Base-by-base conservation (phyloP, 495 filamentous ascomycete species). In the Lindgomyces ingoldianus region DNA sequence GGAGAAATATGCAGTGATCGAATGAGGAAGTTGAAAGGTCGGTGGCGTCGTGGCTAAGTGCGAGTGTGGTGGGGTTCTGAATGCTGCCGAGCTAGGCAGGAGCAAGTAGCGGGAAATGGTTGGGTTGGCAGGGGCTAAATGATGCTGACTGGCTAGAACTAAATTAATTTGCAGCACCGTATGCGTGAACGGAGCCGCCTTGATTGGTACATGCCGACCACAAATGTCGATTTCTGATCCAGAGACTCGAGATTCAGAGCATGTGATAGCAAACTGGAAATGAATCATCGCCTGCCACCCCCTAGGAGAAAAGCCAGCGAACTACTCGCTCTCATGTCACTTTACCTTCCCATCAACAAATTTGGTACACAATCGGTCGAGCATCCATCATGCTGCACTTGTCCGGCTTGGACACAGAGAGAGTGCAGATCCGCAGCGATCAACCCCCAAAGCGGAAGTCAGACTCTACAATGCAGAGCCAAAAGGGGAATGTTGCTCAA, bases 1-100 rank as follows among this genome's bases (percentile, higher is more conserved):
- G 33, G 33, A 39, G 6, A 39, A 6, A 39, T 39, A 6, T 14
- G 33, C 6, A 6, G 33, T 14, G 33, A 6, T 39, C 33, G 33
- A 39, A 39, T 39, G 33, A 39, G 33, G 33, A 39, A 39, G 33
- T 39, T 39, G 33, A 39, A 6, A 19, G 18, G 6, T 4, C 18
- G 2, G 33, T 56, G 30, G 52, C 52, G 52, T 25, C 33, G 19
- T 29, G 18, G 39, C 19, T 18, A 14, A 8, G 21, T 16, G 3
- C 14, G n/a, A 14, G 30, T 41, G 39, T 56, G 52, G 52, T 44
- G 52, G 52, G 52, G 52, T 56, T 56, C 30, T 29, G 9, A 29
- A 42, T 19, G 10, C 16, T 42, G 27, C 30, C 25, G 22, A 41
- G 29, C 30, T 29, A 21, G 11, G 8, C 12, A 24, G 52, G 52